Evolutionary conservation across 1,139 yeast genomes (phyloP).

Genomic region (Lodderomyces parapsilosis): DNA sequence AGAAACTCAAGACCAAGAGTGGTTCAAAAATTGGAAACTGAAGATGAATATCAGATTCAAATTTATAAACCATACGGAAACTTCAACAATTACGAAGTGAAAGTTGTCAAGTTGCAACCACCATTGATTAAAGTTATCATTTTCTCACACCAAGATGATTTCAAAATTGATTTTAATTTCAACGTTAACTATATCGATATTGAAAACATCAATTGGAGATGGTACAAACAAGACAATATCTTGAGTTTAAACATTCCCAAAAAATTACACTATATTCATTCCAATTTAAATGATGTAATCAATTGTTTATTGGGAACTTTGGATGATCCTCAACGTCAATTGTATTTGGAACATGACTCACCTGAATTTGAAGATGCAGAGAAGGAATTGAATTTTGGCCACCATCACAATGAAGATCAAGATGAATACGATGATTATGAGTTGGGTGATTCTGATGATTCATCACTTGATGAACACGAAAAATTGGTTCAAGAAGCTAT

Average conservation of each 20-base stretch:
- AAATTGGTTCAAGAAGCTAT: slow-evolving; percentile 7
- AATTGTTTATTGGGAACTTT: slow-evolving; percentile 11
- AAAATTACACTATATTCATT: slow-evolving; percentile 17
- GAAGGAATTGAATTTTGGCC: neutral
- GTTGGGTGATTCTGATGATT: neutral
- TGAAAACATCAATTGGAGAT: slow-evolving; percentile 37
- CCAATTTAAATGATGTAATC: slow-evolving; percentile 13
- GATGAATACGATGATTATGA: slow-evolving; percentile 2
- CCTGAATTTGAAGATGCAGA: slow-evolving; percentile 2
- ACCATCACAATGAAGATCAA: slow-evolving; percentile 2
- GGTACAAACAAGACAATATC: slow-evolving; percentile 29
- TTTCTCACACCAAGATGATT: slow-evolving; percentile 29
- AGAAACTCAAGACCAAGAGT: slow-evolving; percentile 28
- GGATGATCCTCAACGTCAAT: neutral
- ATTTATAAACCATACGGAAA: slow-evolving; percentile 36
- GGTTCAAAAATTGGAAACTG: slow-evolving; percentile 37
- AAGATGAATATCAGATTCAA: slow-evolving; percentile 38
- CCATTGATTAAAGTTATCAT: slow-evolving; percentile 29
- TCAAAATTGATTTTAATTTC: slow-evolving; percentile 34
- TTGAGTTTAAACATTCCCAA: slow-evolving; percentile 45
- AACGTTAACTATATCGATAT: slow-evolving; percentile 34
- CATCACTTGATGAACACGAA: slow-evolving; percentile 7
- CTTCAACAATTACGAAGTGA: slow-evolving; percentile 41
- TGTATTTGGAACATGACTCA: neutral
- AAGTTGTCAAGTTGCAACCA: slow-evolving; percentile 25